phyloP scores from a whole-genome alignment of 2,329 filamentous ascomycete genomes.

The Colletotrichum lentis region DNA sequence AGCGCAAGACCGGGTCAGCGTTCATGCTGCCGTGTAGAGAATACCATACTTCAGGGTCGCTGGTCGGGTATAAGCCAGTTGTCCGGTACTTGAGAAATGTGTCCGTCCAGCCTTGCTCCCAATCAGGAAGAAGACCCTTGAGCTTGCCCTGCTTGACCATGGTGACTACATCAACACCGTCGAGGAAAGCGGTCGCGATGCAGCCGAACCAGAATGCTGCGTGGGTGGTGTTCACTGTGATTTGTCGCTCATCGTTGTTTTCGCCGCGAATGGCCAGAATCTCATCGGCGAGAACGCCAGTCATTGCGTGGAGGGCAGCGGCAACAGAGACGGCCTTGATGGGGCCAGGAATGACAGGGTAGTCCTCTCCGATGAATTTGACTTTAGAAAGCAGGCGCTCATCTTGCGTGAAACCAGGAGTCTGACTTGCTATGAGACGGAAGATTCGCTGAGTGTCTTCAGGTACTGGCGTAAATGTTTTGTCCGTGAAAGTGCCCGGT shows the following conservation, averaged over 20 bases:
- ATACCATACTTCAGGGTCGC: constrained; percentile 56
- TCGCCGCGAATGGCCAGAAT: constrained; percentile 47
- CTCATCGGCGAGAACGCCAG: constrained; percentile 48
- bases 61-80: constrained; percentile 58
- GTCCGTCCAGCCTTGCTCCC: constrained; percentile 32
- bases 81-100: constrained; percentile 50
- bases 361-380: constrained; percentile 44
- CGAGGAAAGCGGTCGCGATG: constrained; percentile 25
- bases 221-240: constrained; percentile 58
- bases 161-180: constrained; percentile 26
- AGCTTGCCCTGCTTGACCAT: constrained; percentile 26
- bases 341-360: constrained; percentile 48
- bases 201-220: constrained; percentile 49
- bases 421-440: constrained; percentile 43
- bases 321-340: constrained; percentile 48
- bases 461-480: constrained; percentile 42
- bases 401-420: constrained; percentile 48
- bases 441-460: constrained; percentile 47
- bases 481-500: constrained; percentile 46
- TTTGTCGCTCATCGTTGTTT: constrained; percentile 39
- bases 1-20: constrained; percentile 52
- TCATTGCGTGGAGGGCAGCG: constrained; percentile 48
- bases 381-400: constrained; percentile 43
- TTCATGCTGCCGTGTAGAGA: constrained; percentile 60
- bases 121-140: constrained; percentile 25